These are phyloP conservation scores for Cryphonectria nitschkei DNA, from an alignment of 2,329 filamentous ascomycete genomes.

Conservation along the genomic window DNA sequence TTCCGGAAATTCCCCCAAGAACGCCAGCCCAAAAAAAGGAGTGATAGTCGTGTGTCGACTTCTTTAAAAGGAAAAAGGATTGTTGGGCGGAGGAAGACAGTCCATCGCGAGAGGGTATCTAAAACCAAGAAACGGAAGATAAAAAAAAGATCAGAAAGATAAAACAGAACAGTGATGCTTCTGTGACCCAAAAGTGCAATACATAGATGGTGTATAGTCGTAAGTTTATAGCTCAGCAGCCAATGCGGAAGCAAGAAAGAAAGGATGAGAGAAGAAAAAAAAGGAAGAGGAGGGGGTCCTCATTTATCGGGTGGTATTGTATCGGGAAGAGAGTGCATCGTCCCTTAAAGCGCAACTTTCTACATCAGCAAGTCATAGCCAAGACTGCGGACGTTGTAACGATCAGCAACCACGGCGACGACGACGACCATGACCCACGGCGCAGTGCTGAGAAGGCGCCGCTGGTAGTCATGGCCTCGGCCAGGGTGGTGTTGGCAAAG, in stretches of 20 bases:
- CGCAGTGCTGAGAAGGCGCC: slow-evolving; percentile 15
- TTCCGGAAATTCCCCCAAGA: not conserved
- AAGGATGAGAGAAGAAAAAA: not conserved
- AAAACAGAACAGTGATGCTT: not conserved
- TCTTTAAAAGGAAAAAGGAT: not conserved
- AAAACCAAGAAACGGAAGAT: not conserved
- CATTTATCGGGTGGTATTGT: not conserved
- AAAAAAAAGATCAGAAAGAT: not conserved
- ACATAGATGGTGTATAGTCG: not conserved
- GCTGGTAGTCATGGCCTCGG: slow-evolving; percentile 39
- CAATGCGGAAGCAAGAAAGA: not conserved
- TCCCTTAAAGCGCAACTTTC: not conserved
- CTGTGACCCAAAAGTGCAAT: not conserved
- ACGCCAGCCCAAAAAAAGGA: not conserved
- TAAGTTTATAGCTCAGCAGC: not conserved
- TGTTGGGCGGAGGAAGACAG: not conserved
- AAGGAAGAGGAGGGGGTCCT: not conserved
- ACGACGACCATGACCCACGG: not conserved
- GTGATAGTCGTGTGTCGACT: not conserved
- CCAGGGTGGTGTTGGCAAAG: slow-evolving; percentile 62
- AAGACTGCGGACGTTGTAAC: not conserved
- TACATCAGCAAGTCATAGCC: slow-evolving; percentile 20
- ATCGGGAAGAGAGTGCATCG: not conserved
- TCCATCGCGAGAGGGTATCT: not conserved
- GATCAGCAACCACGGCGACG: slow-evolving; percentile 12